Base-by-base conservation (phyloP, 1,284 basidiomycete species). In the Heterobasidion parviporum region DNA sequence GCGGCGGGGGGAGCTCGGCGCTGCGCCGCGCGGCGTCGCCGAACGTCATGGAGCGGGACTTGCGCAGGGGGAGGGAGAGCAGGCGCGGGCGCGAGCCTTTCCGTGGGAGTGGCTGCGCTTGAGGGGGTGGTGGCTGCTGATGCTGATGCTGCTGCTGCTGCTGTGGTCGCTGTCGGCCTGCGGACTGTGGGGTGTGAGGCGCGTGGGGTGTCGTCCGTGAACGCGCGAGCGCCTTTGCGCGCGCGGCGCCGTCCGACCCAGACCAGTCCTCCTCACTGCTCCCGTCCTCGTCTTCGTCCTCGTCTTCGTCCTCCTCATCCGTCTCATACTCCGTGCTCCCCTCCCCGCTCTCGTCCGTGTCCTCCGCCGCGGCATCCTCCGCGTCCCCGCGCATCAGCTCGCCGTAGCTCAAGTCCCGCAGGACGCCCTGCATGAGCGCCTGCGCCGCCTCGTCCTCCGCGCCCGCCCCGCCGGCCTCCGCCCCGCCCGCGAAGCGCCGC, bases 391-490 rank as follows among this genome's bases (percentile, higher is more conserved):
- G 75, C 8, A 89, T 80, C 36, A 93, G 75, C 34, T 91, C 89
- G 14, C 88, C 83, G 59, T 97, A 85, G 65, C 82, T 83, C 53
- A 97, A 76, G 63, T 92, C 90, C 44, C 79, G 78, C 57, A 93
- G 81, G 41, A 96, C 82, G 49, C 84, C 81, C 60, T 89, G 81
- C 51, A 97, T 83, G 52, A 97, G 75, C 26, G 80, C 82, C 53
- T 87, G 86, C 35, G 93, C 85, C 36, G 86, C 85, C 62, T 89
- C 84, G 61, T 89, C 88, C 68, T 89, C 87, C 12, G 80, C 80
- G 58, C 85, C 83, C 4, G 79, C 80, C 57, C 79, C 75, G 51
- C 67, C 67, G 50, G 68, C 75, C 61, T 81, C 76, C 15, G 75
- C 77, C 54, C 79, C 41, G 14, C 41, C 16, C 41, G 41, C 82